phyloP scores from a whole-genome alignment of 225 moss, liverwort and hornwort species.

The Sphagnum tenellum region DNA sequence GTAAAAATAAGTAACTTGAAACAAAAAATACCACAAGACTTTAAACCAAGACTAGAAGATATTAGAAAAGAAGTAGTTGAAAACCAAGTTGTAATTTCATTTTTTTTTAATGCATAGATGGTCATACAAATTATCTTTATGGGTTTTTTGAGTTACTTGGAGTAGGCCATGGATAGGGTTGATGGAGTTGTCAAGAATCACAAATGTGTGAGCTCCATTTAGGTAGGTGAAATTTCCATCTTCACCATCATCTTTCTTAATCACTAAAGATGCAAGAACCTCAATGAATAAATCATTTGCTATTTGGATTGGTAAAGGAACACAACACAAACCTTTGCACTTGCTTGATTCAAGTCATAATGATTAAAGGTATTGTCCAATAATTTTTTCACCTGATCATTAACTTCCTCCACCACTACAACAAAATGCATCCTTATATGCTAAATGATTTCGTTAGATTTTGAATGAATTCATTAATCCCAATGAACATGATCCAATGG shows the following conservation, averaged over 20 bases:
- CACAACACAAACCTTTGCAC: conserved; percentile 27
- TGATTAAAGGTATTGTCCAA: conserved; percentile 35
- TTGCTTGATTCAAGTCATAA: conserved; percentile 29
- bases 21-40: too few relatives aligned
- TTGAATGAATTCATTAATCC: too few relatives aligned
- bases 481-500: too few relatives aligned
- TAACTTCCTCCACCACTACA: conserved; percentile 23
- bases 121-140: conserved; percentile 61
- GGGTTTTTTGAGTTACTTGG: conserved; percentile 48
- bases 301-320: conserved; percentile 38
- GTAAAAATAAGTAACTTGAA: too few relatives aligned
- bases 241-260: conserved; percentile 7
- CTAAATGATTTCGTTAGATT: too few relatives aligned
- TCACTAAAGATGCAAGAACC: conserved; percentile 12
- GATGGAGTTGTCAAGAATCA: conserved; percentile 32
- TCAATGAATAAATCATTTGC: conserved; percentile 48
- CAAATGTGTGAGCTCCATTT: background rate
- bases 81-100: conserved; percentile 30
- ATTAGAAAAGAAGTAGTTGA: background rate
- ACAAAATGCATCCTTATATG: too few relatives aligned
- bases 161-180: conserved; percentile 62
- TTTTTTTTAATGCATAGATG: conserved; percentile 54
- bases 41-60: too few relatives aligned
- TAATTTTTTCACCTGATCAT: conserved; percentile 32
- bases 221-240: conserved; percentile 2